A percentile compares a stretch with the other conserved stretches of the same genome.
Evolutionary conservation across 108 stramenopile genomes (phyloP).

Genomic region (Cyclotella atomus): DNA sequence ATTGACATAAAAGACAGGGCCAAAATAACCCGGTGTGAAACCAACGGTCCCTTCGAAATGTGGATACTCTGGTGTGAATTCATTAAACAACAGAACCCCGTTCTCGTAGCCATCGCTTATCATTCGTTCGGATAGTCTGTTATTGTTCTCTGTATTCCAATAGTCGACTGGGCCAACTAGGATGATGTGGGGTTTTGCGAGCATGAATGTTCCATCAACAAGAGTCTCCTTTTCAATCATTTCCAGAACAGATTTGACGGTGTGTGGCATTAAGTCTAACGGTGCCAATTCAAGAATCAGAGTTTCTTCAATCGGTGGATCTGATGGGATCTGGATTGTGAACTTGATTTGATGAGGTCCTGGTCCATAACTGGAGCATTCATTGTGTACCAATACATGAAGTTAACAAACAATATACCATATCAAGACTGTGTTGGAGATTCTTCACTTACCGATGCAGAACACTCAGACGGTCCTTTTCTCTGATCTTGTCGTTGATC

Average conservation of each 20-base stretch:
- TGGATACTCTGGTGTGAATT: slow-evolving; percentile 73
- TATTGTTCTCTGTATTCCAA: slow-evolving; percentile 26
- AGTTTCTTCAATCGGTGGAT: slow-evolving; percentile 12
- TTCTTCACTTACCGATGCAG: background rate
- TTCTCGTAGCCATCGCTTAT: slow-evolving; percentile 18
- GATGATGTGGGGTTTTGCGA: slow-evolving; percentile 23
- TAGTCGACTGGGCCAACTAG: slow-evolving; percentile 23
- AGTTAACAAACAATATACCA: too few species aligned
- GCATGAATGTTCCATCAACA: slow-evolving; percentile 35
- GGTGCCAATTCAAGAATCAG: slow-evolving; percentile 40
- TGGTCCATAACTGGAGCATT: slow-evolving; percentile 20
- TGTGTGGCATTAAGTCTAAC: slow-evolving; percentile 46
- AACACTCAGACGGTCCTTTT: background rate
- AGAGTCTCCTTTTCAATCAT: slow-evolving; percentile 51
- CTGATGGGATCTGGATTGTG: slow-evolving; percentile 11
- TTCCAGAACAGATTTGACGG: slow-evolving; percentile 30
- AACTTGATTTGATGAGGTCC: slow-evolving; percentile 37
- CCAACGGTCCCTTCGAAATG: slow-evolving; percentile 79
- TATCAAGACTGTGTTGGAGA: too few species aligned
- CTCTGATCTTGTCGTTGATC: background rate
- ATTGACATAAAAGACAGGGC: slow-evolving; percentile 89
- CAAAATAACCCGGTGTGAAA: slow-evolving; percentile 72
- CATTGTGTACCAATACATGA: too few species aligned
- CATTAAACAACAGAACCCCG: slow-evolving; percentile 54
- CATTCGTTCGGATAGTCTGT: slow-evolving; percentile 20